phyloP scores from a whole-genome alignment of 768 basidiomycete genomes.

The Podaxis sp. region DNA sequence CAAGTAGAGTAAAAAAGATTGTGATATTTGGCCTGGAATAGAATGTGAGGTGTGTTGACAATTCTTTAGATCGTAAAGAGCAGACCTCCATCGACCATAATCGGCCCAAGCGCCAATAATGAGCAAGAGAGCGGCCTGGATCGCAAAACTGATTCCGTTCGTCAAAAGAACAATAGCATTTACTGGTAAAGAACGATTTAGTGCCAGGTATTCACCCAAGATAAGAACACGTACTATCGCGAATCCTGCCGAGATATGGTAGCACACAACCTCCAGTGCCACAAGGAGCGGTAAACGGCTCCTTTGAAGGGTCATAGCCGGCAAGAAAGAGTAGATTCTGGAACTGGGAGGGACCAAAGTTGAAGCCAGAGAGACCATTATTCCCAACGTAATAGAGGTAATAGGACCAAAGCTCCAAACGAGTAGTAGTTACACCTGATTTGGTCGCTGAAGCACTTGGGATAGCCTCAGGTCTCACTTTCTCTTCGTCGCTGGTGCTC shows the following conservation, averaged over 20 bases:
- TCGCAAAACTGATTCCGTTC: constrained; percentile 77
- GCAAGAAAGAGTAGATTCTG: constrained; percentile 72
- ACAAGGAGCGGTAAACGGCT: constrained; percentile 55
- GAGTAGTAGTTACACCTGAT: constrained; percentile 35
- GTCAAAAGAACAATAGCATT: constrained; percentile 79
- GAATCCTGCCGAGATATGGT: constrained; percentile 59
- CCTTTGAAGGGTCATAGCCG: constrained; percentile 66
- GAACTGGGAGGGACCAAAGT: constrained; percentile 74
- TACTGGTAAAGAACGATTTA: constrained; percentile 35
- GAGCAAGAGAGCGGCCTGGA: constrained; percentile 68
- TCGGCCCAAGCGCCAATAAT: constrained; percentile 78
- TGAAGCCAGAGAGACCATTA: constrained; percentile 68
- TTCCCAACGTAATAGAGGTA: constrained; percentile 68
- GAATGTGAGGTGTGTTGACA: background rate
- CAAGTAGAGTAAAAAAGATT: constrained; percentile 68
- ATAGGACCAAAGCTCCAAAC: constrained; percentile 56
- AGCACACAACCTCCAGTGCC: constrained; percentile 58
- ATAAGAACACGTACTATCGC: constrained; percentile 51
- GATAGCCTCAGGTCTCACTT: background rate
- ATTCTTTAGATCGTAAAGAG: background rate
- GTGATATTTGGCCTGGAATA: constrained; percentile 67
- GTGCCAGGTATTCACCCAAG: background rate
- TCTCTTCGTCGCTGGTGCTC: background rate
- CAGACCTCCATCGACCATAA: constrained; percentile 76
- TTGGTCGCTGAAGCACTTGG: background rate